Base-by-base conservation (phyloP, 371 early-diverging fungal genomes). In the Haplosporangium sp. region DNA sequence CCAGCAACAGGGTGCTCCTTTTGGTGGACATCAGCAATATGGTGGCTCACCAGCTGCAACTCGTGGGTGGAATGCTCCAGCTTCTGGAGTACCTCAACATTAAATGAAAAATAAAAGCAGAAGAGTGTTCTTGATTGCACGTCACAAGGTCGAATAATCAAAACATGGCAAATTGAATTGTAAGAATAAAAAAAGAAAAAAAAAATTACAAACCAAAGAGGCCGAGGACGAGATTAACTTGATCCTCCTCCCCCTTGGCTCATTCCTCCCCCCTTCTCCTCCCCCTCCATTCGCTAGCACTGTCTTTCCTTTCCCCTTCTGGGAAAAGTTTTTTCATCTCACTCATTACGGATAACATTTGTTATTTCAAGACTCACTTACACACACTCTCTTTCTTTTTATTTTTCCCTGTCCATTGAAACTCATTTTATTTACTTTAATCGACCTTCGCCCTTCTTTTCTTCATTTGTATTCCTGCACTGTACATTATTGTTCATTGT, bases 1-100 rank as follows among this genome's bases (percentile, higher is more conserved):
- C 27, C 44, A 52, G 27, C 55, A 55, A 55, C 55, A 55, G 11
- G 45, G 50, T 0, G 59, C 44, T n/a, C 52, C 63, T 38, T 65
- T 65, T 56, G 72, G 66, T 27, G 72, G 62, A 11, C 72, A 72
- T n/a, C 72, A 72, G 61, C 72, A 42, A 15, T 62, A 60, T 59
- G 65, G 65, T 35, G 59, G 57, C n/a, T 19, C 47, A 39, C 63
- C 58, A 27, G 45, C 35, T n/a, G 63, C 44, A 39, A 20, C 15
- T 10, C 48, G 67, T 35, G 70, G 70, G 15, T 71, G 71, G 71
- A 71, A 71, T 52, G 48, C 44, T 2, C 45, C 65, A 60, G 42
- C 17, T 3, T 58, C 61, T 2, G 65, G 71, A 71, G 52, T 34
- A 55, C 63, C 70, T 35, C 70, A 62, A 40, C 70, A 69, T 40